Base-by-base conservation (phyloP, 108 stramenopile species). In the Fistulifera pelliculosa region DNA sequence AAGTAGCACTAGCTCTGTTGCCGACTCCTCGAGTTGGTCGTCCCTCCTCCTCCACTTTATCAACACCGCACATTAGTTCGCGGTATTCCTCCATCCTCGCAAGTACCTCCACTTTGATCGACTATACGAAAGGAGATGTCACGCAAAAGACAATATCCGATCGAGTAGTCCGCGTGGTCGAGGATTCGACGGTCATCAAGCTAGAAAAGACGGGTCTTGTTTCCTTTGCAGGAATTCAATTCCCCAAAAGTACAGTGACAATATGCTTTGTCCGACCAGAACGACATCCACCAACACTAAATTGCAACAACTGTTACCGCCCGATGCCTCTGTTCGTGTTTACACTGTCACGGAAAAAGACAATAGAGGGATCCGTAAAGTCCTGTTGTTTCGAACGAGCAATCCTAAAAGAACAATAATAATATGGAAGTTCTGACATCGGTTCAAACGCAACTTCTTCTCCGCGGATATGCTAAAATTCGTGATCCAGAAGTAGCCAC, bases 121-220 rank as follows among this genome's bases (percentile, higher is more conserved):
- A 35, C 31, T 28, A 1, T 38, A 16, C 24, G 35, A 12, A 3
- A 6, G 8, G 6, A 8, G 8, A 3, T 3, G 31, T 35, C 31
- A 35, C 17, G 2, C 38, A 61, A 16, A 35, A 61, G 26, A 23
- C 23, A 3, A 17, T 28, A 7, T 31, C 41, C 25, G 79, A 80
- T 50, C 44, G 62, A 38, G 73, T 81, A 1, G 62, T 74, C n/a
- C 65, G 79, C 45, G 57, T 81, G 28, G 8, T 77, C 13, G 79
- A 81, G 35, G 61, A 60, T 11, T 62, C 56, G 25, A 77, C 76
- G n/a, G 58, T 81, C 51, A 62, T 64, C 41, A 35, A 35, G 8
- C 53, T 81, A 14, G 41, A 75, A 40, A 64, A 62, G 31, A 58
- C 26, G 7, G 80, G 80, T 0, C 13, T 65, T 6, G 76, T 81